phyloP scores from a whole-genome alignment of 371 early-diverging fungal genomes.

The Amoeboaphelidium protococcarum region DNA sequence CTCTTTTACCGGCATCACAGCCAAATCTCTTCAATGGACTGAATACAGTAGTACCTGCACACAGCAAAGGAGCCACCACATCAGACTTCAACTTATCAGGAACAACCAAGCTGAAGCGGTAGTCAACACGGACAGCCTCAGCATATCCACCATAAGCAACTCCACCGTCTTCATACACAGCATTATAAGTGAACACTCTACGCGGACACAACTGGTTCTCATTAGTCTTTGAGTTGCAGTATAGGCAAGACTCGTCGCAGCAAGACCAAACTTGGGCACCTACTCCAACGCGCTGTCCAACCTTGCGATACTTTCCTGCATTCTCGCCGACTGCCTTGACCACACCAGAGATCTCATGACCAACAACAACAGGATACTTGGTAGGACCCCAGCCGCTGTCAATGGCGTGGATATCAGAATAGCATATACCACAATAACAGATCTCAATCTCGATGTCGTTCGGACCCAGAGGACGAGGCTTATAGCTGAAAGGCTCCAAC shows the following conservation, averaged over 20 bases:
- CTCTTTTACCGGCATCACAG: conserved; percentile 20
- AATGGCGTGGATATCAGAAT: conserved; percentile 14
- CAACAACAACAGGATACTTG: conserved; percentile 36
- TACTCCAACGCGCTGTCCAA: conserved; percentile 46
- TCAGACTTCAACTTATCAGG: conserved; percentile 24
- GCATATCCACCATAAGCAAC: conserved; percentile 37
- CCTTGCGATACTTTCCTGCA: conserved; percentile 5
- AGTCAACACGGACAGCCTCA: conserved; percentile 28
- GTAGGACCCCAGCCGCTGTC: conserved; percentile 30
- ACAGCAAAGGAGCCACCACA: conserved; percentile 27
- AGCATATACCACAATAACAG: conserved; percentile 26
- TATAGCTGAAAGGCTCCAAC: conserved; percentile 10
- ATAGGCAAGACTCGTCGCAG: conserved; percentile 5
- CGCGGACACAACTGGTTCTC: conserved; percentile 5
- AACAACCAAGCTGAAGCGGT: conserved; percentile 25
- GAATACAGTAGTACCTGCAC: conserved; percentile 42
- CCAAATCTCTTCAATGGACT: conserved; percentile 20
- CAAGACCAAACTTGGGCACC: conserved; percentile 4
- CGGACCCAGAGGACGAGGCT: conserved; percentile 15
- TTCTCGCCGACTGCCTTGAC: conserved; percentile 4
- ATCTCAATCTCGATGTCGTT: conserved; percentile 28
- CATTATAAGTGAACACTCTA: conserved; percentile 20
- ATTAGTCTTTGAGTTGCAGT: conserved; percentile 7
- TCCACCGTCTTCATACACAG: conserved; percentile 25
- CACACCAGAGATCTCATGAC: conserved; percentile 46